Percentiles rank a stretch among this genome's conserved stretches.
These are phyloP conservation scores for Melanogaster broomeanus DNA, from an alignment of 768 basidiomycete genomes.

Conservation along the genomic window DNA sequence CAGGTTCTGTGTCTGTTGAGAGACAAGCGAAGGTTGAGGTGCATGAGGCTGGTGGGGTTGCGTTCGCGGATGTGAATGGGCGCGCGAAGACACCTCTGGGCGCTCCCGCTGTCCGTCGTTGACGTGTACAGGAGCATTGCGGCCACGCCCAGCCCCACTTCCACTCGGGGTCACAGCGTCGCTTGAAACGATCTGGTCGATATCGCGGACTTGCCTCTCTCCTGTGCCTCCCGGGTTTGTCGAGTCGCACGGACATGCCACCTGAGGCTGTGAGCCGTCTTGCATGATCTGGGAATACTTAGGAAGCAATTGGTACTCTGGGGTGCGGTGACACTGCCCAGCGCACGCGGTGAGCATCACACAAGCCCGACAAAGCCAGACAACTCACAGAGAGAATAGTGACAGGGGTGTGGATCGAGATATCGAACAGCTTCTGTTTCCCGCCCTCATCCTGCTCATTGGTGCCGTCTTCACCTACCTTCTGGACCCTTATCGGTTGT, in stretches of 20 bases:
- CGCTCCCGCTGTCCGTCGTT: not conserved
- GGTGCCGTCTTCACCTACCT: slow-evolving; percentile 63
- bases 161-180: slow-evolving; percentile 27
- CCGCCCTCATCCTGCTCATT: slow-evolving; percentile 63
- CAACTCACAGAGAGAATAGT: slow-evolving; percentile 81
- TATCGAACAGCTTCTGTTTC: slow-evolving; percentile 81
- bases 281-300: slow-evolving; percentile 55
- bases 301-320: slow-evolving; percentile 79
- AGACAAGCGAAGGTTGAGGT: not conserved
- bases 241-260: slow-evolving; percentile 48
- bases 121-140: not conserved
- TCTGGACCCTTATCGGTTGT: slow-evolving; percentile 79
- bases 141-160: not conserved
- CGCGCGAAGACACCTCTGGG: slow-evolving; percentile 3
- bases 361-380: not conserved
- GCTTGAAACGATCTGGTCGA: slow-evolving; percentile 30
- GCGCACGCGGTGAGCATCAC: not conserved
- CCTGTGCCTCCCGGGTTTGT: not conserved
- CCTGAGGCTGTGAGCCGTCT: not conserved
- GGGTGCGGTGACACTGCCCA: slow-evolving; percentile 76
- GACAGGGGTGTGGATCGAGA: slow-evolving; percentile 84
- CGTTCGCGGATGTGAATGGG: not conserved
- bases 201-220: not conserved
- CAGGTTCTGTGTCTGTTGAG: no score
- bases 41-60: no score